Percentiles rank a stretch among this genome's conserved stretches.
Conservation (phyloP, 73 alveolate species). For the Symbiodinium natans region DNA sequence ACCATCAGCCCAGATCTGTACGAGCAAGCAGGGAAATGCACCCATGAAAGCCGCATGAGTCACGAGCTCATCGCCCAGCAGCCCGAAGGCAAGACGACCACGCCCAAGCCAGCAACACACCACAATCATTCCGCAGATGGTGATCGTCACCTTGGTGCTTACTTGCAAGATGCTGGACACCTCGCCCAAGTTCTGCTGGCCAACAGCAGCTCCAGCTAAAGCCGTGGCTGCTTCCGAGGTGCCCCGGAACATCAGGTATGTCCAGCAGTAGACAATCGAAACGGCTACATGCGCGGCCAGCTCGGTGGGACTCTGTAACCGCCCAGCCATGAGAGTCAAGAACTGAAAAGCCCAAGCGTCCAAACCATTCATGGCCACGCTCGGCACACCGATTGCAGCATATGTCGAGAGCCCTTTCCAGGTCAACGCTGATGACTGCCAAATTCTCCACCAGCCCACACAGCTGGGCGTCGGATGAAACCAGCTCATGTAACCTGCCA, state of each 20-base stretch:
- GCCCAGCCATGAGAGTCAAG: slow-evolving; percentile 32
- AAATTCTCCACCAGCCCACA: slow-evolving; percentile 35
- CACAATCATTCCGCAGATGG: background rate
- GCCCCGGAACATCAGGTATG: slow-evolving; percentile 51
- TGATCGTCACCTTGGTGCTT: background rate
- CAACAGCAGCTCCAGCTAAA: slow-evolving; percentile 42
- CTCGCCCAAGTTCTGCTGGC: background rate
- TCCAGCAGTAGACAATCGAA: slow-evolving; percentile 53
- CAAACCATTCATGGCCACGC: slow-evolving; percentile 49
- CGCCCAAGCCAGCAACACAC: background rate
- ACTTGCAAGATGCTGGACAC: too few relatives aligned
- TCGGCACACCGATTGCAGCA: background rate
- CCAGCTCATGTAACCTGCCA: slow-evolving; percentile 47
- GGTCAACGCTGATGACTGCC: background rate
- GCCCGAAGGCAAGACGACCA: background rate
- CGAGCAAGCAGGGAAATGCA: background rate
- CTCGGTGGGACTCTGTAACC: slow-evolving; percentile 6
- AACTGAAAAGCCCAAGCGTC: background rate
- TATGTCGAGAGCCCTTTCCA: slow-evolving; percentile 38
- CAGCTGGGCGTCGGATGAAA: slow-evolving; percentile 61
- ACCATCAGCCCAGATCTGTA: slow-evolving; percentile 23
- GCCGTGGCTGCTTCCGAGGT: slow-evolving; percentile 55
- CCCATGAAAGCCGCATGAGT: background rate
- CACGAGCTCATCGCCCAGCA: background rate
- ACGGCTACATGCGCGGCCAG: slow-evolving; percentile 72